phyloP scores from a whole-genome alignment of 352 stramenopile species.

The Globisporangium okanoganense region DNA sequence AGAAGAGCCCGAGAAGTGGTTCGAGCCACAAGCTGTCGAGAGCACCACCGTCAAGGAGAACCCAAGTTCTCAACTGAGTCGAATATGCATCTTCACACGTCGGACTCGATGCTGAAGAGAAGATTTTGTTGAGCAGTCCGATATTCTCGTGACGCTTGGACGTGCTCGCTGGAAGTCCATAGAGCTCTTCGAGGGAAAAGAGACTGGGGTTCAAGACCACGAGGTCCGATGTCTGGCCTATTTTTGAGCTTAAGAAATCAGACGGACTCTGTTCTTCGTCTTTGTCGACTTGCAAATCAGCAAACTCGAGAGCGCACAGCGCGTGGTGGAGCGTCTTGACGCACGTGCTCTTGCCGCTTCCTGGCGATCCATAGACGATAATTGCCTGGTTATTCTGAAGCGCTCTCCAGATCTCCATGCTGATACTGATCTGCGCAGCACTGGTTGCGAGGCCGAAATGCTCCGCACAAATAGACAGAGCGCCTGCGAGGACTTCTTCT shows the following conservation, averaged over 20 bases:
- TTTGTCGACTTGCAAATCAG: conserved; percentile 3
- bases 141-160: neutral
- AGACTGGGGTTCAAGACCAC: conserved; percentile 30
- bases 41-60: conserved; percentile 23
- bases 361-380: conserved; percentile 34
- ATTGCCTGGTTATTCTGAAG: conserved; percentile 25
- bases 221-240: conserved; percentile 17
- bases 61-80: conserved; percentile 16
- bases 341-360: conserved; percentile 44
- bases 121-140: conserved; percentile 6
- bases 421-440: conserved; percentile 19
- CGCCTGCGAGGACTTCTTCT: conserved; percentile 34
- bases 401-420: conserved; percentile 35
- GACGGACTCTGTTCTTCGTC: neutral
- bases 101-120: neutral
- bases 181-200: conserved; percentile 30
- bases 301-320: conserved; percentile 38
- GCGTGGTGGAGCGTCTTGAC: conserved; percentile 46
- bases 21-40: conserved; percentile 26
- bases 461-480: conserved; percentile 41
- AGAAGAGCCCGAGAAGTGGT: conserved; percentile 17
- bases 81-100: neutral
- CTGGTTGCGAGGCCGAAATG: conserved; percentile 17
- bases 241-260: neutral
- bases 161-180: conserved; percentile 11